phyloP scores from a whole-genome alignment of 2,329 filamentous ascomycete species.

The Aureobasidium musti region DNA sequence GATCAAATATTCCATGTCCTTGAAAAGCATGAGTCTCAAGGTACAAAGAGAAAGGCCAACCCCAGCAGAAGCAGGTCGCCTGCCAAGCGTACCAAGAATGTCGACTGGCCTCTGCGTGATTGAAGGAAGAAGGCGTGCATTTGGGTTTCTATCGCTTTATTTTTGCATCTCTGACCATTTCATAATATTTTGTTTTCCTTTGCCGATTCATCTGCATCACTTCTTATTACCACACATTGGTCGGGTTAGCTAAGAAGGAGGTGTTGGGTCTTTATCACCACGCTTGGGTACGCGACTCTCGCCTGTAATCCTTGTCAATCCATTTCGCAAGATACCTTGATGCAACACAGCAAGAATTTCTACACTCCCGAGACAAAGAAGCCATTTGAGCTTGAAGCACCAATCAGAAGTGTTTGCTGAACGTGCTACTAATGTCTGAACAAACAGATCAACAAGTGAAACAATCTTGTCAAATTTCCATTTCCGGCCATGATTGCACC shows the following conservation, averaged over 20 bases:
- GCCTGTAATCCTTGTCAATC: background rate
- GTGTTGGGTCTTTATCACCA: background rate
- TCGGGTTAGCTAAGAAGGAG: background rate
- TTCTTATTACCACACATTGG: too few species aligned
- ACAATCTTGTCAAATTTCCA: background rate
- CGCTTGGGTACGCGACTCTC: background rate
- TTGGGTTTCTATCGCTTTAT: background rate
- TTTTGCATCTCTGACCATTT: background rate
- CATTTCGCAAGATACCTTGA: background rate
- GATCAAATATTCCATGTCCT: background rate
- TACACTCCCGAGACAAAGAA: background rate
- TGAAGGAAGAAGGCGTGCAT: background rate
- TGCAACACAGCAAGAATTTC: background rate
- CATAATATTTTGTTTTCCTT: background rate
- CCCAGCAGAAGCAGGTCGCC: background rate
- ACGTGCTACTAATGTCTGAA: background rate
- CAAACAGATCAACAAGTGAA: background rate
- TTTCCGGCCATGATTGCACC: background rate
- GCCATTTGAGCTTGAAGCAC: background rate
- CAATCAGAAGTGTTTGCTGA: background rate
- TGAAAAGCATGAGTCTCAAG: background rate
- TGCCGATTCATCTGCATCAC: background rate
- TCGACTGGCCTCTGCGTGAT: background rate
- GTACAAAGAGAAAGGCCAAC: slow-evolving; percentile 4
- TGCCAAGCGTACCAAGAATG: background rate